Conservation (phyloP, 2,329 filamentous ascomycete genomes). For the Leptodontidium sp. region DNA sequence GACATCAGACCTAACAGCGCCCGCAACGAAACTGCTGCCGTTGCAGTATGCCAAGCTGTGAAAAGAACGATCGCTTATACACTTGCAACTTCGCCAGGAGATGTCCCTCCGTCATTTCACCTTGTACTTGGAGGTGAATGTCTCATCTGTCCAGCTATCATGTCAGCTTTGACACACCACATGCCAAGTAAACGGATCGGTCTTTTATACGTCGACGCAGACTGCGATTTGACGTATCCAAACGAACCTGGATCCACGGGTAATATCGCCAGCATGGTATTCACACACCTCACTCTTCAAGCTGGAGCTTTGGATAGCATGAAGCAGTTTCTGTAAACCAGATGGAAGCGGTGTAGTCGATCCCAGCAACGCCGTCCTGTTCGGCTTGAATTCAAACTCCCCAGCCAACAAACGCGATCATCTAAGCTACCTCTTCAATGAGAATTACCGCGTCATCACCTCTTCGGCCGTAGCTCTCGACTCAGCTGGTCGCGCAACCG, state of each 20-base stretch:
- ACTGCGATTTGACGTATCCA: not conserved
- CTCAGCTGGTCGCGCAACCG: not conserved
- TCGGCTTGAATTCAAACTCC: not conserved
- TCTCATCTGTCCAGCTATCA: slow-evolving; percentile 1
- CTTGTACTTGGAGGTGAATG: not conserved
- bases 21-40: not conserved
- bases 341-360: too few species aligned
- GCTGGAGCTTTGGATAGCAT: too few species aligned
- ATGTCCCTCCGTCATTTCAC: not conserved
- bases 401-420: not conserved
- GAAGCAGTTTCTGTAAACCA: too few species aligned
- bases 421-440: not conserved
- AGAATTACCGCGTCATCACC: not conserved
- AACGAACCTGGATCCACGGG: not conserved
- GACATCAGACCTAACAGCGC: not conserved
- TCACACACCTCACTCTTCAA: too few species aligned
- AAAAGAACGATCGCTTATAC: not conserved
- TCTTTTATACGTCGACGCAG: not conserved
- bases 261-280: too few species aligned
- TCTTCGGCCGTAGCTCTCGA: not conserved
- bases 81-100: not conserved
- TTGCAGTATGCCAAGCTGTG: not conserved
- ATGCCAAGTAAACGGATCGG: not conserved
- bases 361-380: not conserved
- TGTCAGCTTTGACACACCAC: not conserved